phyloP scores from a whole-genome alignment of 2,329 filamentous ascomycete genomes.

The Penicillium corylophilum region DNA sequence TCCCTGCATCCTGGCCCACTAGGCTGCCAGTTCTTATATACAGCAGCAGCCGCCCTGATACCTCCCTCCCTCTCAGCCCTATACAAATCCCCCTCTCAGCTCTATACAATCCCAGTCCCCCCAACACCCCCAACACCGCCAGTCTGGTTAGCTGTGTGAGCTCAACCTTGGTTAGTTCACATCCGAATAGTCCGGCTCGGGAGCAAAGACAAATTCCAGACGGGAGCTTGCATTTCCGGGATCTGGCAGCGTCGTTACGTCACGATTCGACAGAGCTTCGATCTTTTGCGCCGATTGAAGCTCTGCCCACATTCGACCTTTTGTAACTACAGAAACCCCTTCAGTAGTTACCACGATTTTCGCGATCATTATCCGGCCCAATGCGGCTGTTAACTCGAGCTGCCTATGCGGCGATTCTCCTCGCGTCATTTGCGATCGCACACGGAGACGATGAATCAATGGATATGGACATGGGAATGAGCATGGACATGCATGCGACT shows the following conservation, averaged over 20 bases:
- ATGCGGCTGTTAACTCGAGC: constrained; percentile 30
- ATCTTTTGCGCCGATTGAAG: constrained; percentile 14
- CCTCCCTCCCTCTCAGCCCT: constrained; percentile 20
- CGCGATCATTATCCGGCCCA: not conserved
- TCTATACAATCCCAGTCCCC: constrained; percentile 12
- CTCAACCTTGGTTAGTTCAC: constrained; percentile 1
- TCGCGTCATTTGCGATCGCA: constrained; percentile 32
- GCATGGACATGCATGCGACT: constrained; percentile 23
- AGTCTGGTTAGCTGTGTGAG: not conserved
- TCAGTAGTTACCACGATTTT: constrained; percentile 4
- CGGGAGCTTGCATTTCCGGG: constrained; percentile 4
- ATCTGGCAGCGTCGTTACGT: constrained; percentile 20
- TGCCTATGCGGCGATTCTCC: constrained; percentile 29
- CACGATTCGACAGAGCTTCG: constrained; percentile 25
- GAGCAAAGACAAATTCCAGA: not conserved
- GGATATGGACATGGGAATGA: constrained; percentile 28
- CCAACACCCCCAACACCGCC: not conserved
- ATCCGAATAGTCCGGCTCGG: not conserved
- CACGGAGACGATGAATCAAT: constrained; percentile 35
- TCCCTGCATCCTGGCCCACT: constrained; percentile 2
- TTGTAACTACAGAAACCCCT: constrained; percentile 6
- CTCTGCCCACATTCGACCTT: constrained; percentile 5
- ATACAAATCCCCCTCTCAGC: constrained; percentile 23
- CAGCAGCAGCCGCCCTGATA: constrained; percentile 4
- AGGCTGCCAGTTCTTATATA: constrained; percentile 10